Evolutionary conservation across 2,329 filamentous ascomycete genomes (phyloP), one percentile per base, ranked within the genome.

Genomic region (Penicillium sp.): DNA sequence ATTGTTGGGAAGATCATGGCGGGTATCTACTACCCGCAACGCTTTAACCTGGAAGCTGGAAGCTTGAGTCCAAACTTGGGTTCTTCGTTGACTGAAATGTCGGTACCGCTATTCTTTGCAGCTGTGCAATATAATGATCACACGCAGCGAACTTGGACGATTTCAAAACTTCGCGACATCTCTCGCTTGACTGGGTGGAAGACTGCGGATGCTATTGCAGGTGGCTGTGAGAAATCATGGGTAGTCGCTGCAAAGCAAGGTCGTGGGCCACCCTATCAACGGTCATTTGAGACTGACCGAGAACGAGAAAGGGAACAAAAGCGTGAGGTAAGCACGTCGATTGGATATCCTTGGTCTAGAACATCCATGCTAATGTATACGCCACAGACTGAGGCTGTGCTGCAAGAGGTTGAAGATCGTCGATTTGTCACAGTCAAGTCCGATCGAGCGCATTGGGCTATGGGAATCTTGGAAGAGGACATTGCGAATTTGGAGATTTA

Each of bases 201-300:
- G 66, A 91, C 89, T 1, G 89, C 91, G 1, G 83, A 85, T 34
- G 85, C 92, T 40, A 93, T 97, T 61, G 91, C 91, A 0, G 81
- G 84, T 48, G 92, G 91, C 1, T 96, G 91, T 72, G 92, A 97
- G 73, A 87, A 86, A 3, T 83, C 86, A 0, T 99, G 94, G 94
- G 81, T 84, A 58, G 90, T 87, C 69, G 87, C 89, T 0, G 88
- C 85, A 4, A 83, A 87, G 60, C 79, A 89, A 65, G 90, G 90
- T 0, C 82, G 85, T 45, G 93, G 92, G 0, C 91, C 92, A 4
- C 86, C 86, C 0, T 97, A 96, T 70, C 73, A 77, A 50, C 78
- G 63, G 44, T 65, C 65, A 27, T 64, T 69, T 27, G 55, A 61
- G 19, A 53, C 52, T 21, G 55, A 60, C 10, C 59, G 56, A 25